Conservation (phyloP, 2,329 filamentous ascomycete species). For the Cryphonectria carpinicola region DNA sequence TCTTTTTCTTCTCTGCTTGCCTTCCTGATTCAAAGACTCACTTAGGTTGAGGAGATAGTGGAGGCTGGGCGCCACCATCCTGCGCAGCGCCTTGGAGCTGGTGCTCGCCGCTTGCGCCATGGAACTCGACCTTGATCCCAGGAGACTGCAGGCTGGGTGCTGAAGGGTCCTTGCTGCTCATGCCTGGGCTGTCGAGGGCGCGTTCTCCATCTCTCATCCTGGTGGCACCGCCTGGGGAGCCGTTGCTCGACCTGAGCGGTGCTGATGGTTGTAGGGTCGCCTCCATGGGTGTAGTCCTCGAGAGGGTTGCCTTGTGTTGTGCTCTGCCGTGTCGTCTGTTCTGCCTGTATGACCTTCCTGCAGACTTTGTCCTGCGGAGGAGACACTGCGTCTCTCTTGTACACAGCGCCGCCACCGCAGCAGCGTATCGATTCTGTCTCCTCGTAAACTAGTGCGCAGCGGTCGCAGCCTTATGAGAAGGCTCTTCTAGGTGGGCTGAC, state of each 20-base stretch:
- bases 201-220: not conserved
- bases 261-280: constrained; percentile 13
- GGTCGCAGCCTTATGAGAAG: not conserved
- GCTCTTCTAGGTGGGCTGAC: not conserved
- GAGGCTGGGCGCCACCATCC: constrained; percentile 36
- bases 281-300: constrained; percentile 13
- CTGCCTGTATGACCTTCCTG: not conserved
- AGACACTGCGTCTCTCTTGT: not conserved
- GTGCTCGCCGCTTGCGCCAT: constrained; percentile 33
- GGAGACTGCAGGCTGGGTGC: constrained; percentile 41
- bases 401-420: not conserved
- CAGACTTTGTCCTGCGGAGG: not conserved
- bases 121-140: constrained; percentile 43
- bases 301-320: not conserved
- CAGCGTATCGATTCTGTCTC: not conserved
- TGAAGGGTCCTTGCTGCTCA: constrained; percentile 14
- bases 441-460: not conserved
- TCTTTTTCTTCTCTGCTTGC: not conserved
- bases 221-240: constrained; percentile 13
- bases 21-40: constrained; percentile 40
- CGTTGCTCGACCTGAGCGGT: constrained; percentile 13
- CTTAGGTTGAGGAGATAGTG: constrained; percentile 43
- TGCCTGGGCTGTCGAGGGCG: constrained; percentile 5
- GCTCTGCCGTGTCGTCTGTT: not conserved
- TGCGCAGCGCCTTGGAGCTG: not conserved